Percentiles rank a stretch among this genome's conserved stretches.
Evolutionary conservation across 345 rosid genomes (phyloP).

Genomic region (Sisymbrium irio): DNA sequence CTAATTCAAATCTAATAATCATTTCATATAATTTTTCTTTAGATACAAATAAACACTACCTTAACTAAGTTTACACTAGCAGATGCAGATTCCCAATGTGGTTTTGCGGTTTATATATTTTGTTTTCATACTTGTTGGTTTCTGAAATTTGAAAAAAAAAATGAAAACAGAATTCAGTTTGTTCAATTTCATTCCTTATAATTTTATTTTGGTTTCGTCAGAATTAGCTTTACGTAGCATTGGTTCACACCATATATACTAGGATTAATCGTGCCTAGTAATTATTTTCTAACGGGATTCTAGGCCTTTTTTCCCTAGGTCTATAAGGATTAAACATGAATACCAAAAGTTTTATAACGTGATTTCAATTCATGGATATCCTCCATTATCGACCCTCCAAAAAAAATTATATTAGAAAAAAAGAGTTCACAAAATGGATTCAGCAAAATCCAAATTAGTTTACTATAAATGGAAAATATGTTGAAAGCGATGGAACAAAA

Average conservation of each 20-base stretch:
- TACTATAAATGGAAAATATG: conserved; percentile 26
- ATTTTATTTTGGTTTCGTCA: not conserved
- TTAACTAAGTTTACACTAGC: not conserved
- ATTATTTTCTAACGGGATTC: not conserved
- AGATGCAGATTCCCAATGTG: too few species aligned
- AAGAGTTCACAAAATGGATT: not conserved
- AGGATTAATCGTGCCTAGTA: not conserved
- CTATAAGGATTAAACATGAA: not conserved
- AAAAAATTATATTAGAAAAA: not conserved
- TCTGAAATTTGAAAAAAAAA: not conserved
- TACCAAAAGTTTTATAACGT: not conserved
- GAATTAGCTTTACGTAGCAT: not conserved
- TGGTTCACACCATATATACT: not conserved
- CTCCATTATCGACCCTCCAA: not conserved
- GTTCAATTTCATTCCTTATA: too few species aligned
- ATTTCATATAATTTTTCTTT: not conserved
- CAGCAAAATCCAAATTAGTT: conserved; percentile 4
- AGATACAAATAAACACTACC: not conserved
- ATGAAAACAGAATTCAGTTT: not conserved
- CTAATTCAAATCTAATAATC: not conserved
- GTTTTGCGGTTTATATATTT: not conserved
- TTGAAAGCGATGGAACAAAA: conserved; percentile 39
- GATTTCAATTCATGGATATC: not conserved
- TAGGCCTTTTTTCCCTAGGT: not conserved
- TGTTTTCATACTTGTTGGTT: not conserved